phyloP scores from a whole-genome alignment of 2,329 filamentous ascomycete species.

The Curvularia sp. region DNA sequence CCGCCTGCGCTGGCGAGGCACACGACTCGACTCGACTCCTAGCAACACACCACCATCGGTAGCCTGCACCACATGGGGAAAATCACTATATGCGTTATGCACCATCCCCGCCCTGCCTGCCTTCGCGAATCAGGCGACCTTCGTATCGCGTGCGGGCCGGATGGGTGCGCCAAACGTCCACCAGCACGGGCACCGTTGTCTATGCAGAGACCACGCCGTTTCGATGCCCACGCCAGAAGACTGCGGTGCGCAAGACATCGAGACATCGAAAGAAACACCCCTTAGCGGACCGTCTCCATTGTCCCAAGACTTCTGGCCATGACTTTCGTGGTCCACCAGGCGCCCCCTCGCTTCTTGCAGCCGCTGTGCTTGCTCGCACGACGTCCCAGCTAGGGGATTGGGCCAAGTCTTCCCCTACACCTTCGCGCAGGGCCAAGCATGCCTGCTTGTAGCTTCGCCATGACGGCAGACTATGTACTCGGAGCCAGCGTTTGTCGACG shows the following conservation, averaged over 20 bases:
- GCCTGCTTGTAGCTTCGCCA: constrained; percentile 20
- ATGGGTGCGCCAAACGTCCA: neutral
- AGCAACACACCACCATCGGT: constrained; percentile 7
- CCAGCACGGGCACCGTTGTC: neutral
- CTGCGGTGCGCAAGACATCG: neutral
- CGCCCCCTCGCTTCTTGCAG: constrained; percentile 12
- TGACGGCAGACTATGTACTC: neutral
- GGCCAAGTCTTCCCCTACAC: constrained; percentile 12
- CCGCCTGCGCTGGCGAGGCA: constrained; percentile 5
- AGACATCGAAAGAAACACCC: neutral
- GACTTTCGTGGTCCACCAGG: neutral
- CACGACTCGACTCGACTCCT: neutral
- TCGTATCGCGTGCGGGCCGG: constrained; percentile 1
- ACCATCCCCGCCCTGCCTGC: constrained; percentile 6
- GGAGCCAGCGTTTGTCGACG: neutral
- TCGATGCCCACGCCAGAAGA: neutral
- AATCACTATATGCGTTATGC: constrained; percentile 10
- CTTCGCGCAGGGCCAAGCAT: constrained; percentile 24
- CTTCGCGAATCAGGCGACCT: constrained; percentile 12
- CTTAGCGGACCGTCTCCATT: neutral
- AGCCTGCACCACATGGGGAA: constrained; percentile 5
- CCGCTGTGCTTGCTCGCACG: constrained; percentile 9
- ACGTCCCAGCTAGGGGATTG: constrained; percentile 6
- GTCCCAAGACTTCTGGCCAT: neutral
- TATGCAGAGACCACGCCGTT: neutral